Conservation (phyloP, 1,284 basidiomycete species). For the Ganoderma multipileum region DNA sequence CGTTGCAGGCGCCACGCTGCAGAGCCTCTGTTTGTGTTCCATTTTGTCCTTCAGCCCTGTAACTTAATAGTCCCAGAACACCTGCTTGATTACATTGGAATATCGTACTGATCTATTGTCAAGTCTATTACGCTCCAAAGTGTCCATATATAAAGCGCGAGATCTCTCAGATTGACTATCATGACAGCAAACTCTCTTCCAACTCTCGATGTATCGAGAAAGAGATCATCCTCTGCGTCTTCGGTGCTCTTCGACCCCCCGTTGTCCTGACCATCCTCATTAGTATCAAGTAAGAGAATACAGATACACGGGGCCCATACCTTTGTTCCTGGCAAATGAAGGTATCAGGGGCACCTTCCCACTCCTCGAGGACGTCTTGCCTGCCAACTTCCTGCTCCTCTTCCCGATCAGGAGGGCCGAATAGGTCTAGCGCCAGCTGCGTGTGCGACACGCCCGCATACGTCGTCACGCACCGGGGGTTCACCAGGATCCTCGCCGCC, state of each 20-base stretch:
- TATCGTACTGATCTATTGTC: slow-evolving; percentile 1
- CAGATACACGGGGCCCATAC: slow-evolving; percentile 41
- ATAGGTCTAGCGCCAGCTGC: slow-evolving; percentile 89
- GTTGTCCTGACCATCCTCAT: slow-evolving; percentile 62
- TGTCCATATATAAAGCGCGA: neutral
- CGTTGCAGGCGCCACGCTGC: neutral
- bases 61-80: neutral
- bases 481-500: slow-evolving; percentile 90
- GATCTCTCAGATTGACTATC: neutral
- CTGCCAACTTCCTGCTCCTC: slow-evolving; percentile 57
- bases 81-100: neutral
- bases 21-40: no score
- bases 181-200: slow-evolving; percentile 38
- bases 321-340: slow-evolving; percentile 97
- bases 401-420: slow-evolving; percentile 72
- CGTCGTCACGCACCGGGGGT: slow-evolving; percentile 94
- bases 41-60: neutral
- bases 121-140: slow-evolving; percentile 4
- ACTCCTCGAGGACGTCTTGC: slow-evolving; percentile 89
- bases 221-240: slow-evolving; percentile 86
- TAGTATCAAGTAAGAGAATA: slow-evolving; percentile 15
- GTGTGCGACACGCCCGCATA: slow-evolving; percentile 96
- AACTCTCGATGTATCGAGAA: slow-evolving; percentile 86
- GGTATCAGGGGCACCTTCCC: slow-evolving; percentile 92
- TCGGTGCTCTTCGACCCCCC: slow-evolving; percentile 89